Percentiles rank a stretch among this genome's conserved stretches.
These are phyloP conservation scores for Agaricus sinodeliciosus DNA, from an alignment of 768 basidiomycete species.

Conservation along the genomic window DNA sequence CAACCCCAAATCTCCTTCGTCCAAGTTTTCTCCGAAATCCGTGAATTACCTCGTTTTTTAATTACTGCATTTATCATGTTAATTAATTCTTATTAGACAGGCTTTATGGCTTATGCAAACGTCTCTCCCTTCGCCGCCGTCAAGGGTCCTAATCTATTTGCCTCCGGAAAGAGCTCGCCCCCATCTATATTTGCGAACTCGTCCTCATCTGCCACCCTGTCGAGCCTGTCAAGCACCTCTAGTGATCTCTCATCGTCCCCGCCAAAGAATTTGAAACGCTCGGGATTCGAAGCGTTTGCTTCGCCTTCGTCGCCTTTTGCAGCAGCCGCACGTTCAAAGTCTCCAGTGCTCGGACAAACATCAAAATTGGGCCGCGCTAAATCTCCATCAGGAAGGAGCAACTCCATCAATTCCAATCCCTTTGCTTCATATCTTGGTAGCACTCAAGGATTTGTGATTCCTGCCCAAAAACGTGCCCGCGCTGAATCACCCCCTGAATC, in stretches of 20 bases:
- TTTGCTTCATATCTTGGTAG: conserved; percentile 58
- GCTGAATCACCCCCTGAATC: conserved; percentile 43
- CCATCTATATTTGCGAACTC: conserved; percentile 10
- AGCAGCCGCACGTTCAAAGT: conserved; percentile 38
- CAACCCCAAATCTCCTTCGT: conserved; percentile 25
- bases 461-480: conserved; percentile 49
- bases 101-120: conserved; percentile 79
- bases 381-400: conserved; percentile 47
- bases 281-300: conserved; percentile 28
- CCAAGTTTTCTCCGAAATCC: conserved; percentile 29
- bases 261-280: conserved; percentile 24
- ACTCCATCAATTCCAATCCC: conserved; percentile 36
- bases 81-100: conserved; percentile 34
- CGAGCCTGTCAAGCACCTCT: conserved; percentile 1
- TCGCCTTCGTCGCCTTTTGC: conserved; percentile 25
- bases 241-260: conserved; percentile 11
- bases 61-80: conserved; percentile 2
- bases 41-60: conserved; percentile 28
- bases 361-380: conserved; percentile 40
- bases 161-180: conserved; percentile 29
- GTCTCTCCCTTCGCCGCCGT: conserved; percentile 70
- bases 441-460: conserved; percentile 42
- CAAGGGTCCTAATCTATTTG: conserved; percentile 58
- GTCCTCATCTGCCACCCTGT: conserved; percentile 14
- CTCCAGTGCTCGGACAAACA: conserved; percentile 39